phyloP scores from a whole-genome alignment of 108 stramenopile genomes.

The Nannochloropsis oceanica region DNA sequence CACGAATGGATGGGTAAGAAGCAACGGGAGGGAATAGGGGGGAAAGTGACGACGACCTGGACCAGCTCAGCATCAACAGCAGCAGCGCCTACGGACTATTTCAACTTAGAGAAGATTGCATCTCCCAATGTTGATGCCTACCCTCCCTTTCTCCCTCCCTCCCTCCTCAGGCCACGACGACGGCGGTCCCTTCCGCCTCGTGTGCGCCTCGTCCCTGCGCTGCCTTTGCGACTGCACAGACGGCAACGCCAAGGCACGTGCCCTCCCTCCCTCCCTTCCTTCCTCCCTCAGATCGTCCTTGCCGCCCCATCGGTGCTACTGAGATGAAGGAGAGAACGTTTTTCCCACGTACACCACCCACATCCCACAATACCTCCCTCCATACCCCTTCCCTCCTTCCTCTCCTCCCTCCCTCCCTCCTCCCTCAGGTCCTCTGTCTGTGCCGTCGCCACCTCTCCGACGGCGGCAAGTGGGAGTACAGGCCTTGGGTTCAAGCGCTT shows the following conservation, averaged over 20 bases:
- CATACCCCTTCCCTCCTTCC: not conserved
- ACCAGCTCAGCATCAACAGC: too few species aligned
- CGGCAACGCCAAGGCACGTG: not conserved
- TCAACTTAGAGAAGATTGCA: too few species aligned
- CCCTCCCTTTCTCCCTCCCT: too few species aligned
- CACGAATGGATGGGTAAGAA: not conserved
- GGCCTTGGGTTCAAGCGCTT: not conserved
- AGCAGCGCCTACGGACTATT: too few species aligned
- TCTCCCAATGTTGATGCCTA: too few species aligned
- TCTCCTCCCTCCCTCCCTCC: not conserved
- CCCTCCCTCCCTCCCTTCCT: not conserved
- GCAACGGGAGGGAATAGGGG: too few species aligned
- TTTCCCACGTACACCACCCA: too few species aligned
- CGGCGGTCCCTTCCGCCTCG: not conserved
- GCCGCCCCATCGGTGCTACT: too few species aligned
- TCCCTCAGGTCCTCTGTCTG: not conserved
- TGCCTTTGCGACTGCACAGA: not conserved
- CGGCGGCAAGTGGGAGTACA: not conserved
- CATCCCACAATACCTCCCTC: too few species aligned
- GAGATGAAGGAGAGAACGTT: too few species aligned
- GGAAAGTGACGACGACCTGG: too few species aligned
- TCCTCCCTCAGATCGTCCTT: not conserved
- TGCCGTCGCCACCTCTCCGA: not conserved
- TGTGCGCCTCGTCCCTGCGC: not conserved
- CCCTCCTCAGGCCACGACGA: not conserved